Conservation (phyloP, 495 filamentous ascomycete species). For the Aspergillus carlsbadensis region DNA sequence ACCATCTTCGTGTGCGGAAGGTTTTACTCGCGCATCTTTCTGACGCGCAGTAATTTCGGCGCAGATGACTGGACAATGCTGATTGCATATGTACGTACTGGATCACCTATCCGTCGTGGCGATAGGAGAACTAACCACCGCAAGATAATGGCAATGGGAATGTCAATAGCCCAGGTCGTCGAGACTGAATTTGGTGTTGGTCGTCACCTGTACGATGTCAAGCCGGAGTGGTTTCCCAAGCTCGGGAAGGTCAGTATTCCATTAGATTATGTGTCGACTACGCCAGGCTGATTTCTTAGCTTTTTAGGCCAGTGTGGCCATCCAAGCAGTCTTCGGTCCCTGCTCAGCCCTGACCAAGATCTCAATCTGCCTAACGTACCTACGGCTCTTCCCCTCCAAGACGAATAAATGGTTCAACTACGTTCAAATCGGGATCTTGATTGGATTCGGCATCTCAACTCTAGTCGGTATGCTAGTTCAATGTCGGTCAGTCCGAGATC, state of each 20-base stretch:
- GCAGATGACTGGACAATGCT: conserved; percentile 10
- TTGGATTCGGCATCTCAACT: background rate
- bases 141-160: conserved; percentile 1
- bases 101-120: no score
- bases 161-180: background rate
- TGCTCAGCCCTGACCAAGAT: conserved; percentile 3
- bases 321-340: background rate
- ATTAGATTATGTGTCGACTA: background rate
- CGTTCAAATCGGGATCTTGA: background rate
- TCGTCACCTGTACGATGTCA: conserved; percentile 4
- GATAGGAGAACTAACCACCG: background rate
- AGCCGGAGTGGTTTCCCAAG: background rate
- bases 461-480: background rate
- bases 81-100: background rate
- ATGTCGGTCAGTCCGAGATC: background rate
- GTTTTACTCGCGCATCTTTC: background rate
- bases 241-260: background rate
- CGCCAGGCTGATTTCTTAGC: background rate
- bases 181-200: background rate
- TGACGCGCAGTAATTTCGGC: background rate
- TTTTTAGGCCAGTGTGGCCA: background rate
- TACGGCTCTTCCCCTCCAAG: conserved; percentile 6
- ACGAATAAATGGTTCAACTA: conserved; percentile 7
- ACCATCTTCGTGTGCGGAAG: background rate
- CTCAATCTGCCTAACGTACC: conserved; percentile 7